A percentile compares a stretch with the other conserved stretches of the same genome.
Conservation (phyloP, 2,329 filamentous ascomycete genomes). For the Fusarium metavorans region DNA sequence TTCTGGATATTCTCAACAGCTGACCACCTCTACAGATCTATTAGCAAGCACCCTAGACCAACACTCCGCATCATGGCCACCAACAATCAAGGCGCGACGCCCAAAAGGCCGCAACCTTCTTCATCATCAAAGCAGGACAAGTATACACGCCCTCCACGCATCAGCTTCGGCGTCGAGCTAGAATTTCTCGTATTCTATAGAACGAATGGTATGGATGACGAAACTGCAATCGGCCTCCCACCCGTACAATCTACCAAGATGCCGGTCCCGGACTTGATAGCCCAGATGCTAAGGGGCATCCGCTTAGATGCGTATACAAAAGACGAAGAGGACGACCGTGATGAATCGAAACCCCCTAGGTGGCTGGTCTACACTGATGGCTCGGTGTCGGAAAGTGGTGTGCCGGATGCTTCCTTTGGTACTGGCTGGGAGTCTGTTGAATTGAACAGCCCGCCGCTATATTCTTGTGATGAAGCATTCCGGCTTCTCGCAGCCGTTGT, state of each 20-base stretch:
- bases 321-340: neutral
- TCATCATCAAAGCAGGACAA: neutral
- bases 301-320: neutral
- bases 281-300: neutral
- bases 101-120: neutral
- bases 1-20: neutral
- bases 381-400: neutral
- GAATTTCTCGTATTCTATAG: constrained; percentile 26
- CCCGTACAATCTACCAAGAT: neutral
- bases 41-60: neutral
- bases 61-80: neutral
- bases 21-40: neutral
- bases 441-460: constrained; percentile 50
- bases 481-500: constrained; percentile 48
- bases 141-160: constrained; percentile 26
- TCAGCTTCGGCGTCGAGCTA: constrained; percentile 39
- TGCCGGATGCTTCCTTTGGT: neutral
- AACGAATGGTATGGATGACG: neutral
- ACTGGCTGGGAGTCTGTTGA: constrained; percentile 37
- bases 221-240: neutral
- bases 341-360: neutral
- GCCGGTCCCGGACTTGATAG: neutral
- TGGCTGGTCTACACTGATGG: constrained; percentile 22
- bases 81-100: neutral
- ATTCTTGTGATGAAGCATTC: constrained; percentile 44